Evolutionary conservation across 495 filamentous ascomycete species (phyloP), one percentile per base, ranked within the genome.

Genomic region (Articulospora tetracladia): DNA sequence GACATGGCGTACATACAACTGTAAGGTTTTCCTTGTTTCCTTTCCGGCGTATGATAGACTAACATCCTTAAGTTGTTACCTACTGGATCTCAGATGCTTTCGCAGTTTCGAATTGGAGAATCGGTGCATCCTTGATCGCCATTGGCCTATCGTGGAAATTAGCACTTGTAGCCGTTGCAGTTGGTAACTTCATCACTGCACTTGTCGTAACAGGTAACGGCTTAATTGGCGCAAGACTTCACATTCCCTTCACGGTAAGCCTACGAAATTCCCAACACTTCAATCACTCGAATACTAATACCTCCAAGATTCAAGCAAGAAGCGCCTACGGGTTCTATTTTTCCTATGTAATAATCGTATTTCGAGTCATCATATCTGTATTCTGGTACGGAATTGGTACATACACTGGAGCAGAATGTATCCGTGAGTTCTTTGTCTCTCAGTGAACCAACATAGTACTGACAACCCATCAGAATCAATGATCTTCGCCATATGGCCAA

Each of bases 341-440:
- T 54, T 79, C 80, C 7, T 88, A 87, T 64, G 77, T 89, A 57
- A 78, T 83, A 19, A 87, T 88, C 50, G 72, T 89, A 7, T 86
- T 83, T 0, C 77, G 86, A 17, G 75, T 80, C 0, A 82, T 88
- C 52, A 76, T 89, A 8, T 85, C 84, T 6, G 72, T 87, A 61
- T 88, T 89, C 72, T 88, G 86, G 86, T 84, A 87, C 34, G 83
- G 83, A 2, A 87, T 90, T 53, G 82, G 88, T 64, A 80, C 83
- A 22, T 79, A 81, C 61, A 89, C 86, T 65, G 86, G 86, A 7
- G 84, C 83, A 0, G 82, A 85, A 61, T 79, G 82, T 17, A 73
- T 87, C 27, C 77, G 77, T 55, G 25, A 55, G 53, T 50, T 44
- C 39, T 44, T 11, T 19, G 25, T 73, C 13, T 24, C 26, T 47